Conservation (phyloP, 352 stramenopile genomes). For the Aphanomyces astaci region DNA sequence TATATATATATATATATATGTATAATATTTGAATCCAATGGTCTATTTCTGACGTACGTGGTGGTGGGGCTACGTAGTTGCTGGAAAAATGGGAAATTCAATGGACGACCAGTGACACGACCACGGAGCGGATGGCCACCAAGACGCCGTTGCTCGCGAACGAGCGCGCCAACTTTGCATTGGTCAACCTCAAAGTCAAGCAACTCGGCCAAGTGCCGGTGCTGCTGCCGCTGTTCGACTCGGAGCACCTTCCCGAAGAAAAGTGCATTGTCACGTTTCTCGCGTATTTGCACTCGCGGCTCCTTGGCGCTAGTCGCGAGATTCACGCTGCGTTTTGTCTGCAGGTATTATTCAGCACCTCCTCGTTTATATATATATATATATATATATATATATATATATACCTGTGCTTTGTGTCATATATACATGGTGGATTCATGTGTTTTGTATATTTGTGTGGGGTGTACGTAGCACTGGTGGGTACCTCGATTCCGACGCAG, state of each 20-base stretch:
- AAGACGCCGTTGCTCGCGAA: constrained; percentile 35
- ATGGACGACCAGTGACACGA: constrained; percentile 34
- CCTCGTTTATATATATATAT: too few species aligned
- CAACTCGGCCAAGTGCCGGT: constrained; percentile 90
- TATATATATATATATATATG: too few species aligned
- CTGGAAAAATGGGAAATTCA: constrained; percentile 45
- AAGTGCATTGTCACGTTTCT: constrained; percentile 93
- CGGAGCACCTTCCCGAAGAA: constrained; percentile 85
- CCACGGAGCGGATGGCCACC: constrained; percentile 21
- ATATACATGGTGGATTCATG: too few species aligned
- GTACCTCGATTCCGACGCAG: constrained; percentile 17
- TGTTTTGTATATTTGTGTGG: too few species aligned
- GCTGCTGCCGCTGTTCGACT: constrained; percentile 83
- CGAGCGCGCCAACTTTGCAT: constrained; percentile 77
- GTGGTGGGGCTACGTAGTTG: background rate
- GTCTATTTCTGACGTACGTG: too few species aligned
- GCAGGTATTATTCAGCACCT: too few species aligned
- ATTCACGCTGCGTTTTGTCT: constrained; percentile 75
- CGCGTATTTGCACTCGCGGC: constrained; percentile 88
- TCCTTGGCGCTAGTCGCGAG: constrained; percentile 91
- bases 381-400: too few species aligned
- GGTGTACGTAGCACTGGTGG: constrained; percentile 24
- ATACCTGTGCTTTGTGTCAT: too few species aligned
- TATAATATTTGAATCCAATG: too few species aligned
- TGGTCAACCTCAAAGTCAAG: constrained; percentile 84